A percentile compares a stretch with the other conserved stretches of the same genome.
Conservation (phyloP, 352 stramenopile species). For the Phytopythium mirpurense region DNA sequence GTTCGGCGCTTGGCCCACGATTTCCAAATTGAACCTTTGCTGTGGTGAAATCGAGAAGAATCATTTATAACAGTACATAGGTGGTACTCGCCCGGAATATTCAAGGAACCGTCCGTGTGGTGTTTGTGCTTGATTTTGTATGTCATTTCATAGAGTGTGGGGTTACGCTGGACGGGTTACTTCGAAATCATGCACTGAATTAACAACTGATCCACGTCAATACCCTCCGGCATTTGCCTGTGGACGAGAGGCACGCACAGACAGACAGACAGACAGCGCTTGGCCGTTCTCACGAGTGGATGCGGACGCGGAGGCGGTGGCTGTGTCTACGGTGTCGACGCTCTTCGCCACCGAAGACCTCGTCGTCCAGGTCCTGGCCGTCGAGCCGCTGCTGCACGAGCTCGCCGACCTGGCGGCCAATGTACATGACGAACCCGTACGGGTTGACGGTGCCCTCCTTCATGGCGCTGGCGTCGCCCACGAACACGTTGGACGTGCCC, state of each 20-base stretch:
- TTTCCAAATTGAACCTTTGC: neutral
- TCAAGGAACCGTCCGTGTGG: constrained; percentile 9
- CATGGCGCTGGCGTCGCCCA: constrained; percentile 39
- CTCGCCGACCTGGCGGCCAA: constrained; percentile 20
- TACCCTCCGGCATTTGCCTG: too few relatives aligned
- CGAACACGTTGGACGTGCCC: constrained; percentile 32
- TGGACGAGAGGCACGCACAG: too few relatives aligned
- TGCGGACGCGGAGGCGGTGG: constrained; percentile 10
- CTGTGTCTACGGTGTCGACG: neutral
- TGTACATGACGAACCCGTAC: constrained; percentile 48
- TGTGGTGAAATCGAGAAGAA: neutral
- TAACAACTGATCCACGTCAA: too few relatives aligned
- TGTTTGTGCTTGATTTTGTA: neutral
- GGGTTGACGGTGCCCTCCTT: constrained; percentile 43
- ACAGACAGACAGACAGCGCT: too few relatives aligned
- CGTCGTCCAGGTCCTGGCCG: constrained; percentile 3
- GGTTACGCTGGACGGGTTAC: too few relatives aligned
- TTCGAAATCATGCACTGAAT: too few relatives aligned
- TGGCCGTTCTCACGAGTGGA: constrained; percentile 11
- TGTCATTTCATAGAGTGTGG: too few relatives aligned
- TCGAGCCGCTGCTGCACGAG: constrained; percentile 4
- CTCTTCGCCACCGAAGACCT: neutral
- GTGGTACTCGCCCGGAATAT: constrained; percentile 4
- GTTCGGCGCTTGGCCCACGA: neutral
- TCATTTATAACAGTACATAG: neutral